Evolutionary conservation across 352 stramenopile genomes (phyloP), one percentile per base, ranked within the genome.

Genomic region (Pythium monospermum): DNA sequence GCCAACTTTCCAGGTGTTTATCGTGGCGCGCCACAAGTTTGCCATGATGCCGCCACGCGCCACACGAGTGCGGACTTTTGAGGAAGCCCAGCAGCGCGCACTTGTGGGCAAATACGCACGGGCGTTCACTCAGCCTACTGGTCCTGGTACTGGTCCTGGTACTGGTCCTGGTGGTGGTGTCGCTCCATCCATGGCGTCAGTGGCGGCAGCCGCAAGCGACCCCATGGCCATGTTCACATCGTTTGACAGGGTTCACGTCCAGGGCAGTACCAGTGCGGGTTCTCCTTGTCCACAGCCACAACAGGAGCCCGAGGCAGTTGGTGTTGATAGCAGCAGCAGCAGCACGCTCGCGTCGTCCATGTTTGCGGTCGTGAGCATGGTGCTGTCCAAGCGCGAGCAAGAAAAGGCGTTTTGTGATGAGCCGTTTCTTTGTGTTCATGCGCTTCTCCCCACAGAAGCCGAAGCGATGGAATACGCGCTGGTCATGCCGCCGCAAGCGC

Each of bases 281-380:
- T 39, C 11, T 15, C 37, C 11, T 12, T 22, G 18, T 16, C 32
- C 21, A 32, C 13, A n/a, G 23, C 15, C 15, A 37, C 22, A 3
- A n/a, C 23, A 22, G 27, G n/a, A 22, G 15, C 16, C 3, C n/a
- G n/a, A n/a, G n/a, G n/a, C n/a, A n/a, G n/a, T n/a, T n/a, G n/a
- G n/a, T n/a, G n/a, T n/a, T n/a, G n/a, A n/a, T n/a, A n/a, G n/a
- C n/a, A n/a, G n/a, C n/a, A n/a, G n/a, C n/a, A n/a, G n/a, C n/a
- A n/a, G n/a, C n/a, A n/a, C n/a, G n/a, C n/a, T n/a, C n/a, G n/a
- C n/a, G n/a, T n/a, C n/a, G n/a, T n/a, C n/a, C n/a, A 8, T 62
- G 0, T 86, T 85, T 45, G 75, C 73, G 3, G 64, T 79, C 37
- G 66, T 58, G n/a, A 83, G 75, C 45, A 66, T 86, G 13, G 64